These are phyloP conservation scores for Zymoseptoria pseudotritici DNA, from an alignment of 2,329 filamentous ascomycete genomes.

Conservation along the genomic window DNA sequence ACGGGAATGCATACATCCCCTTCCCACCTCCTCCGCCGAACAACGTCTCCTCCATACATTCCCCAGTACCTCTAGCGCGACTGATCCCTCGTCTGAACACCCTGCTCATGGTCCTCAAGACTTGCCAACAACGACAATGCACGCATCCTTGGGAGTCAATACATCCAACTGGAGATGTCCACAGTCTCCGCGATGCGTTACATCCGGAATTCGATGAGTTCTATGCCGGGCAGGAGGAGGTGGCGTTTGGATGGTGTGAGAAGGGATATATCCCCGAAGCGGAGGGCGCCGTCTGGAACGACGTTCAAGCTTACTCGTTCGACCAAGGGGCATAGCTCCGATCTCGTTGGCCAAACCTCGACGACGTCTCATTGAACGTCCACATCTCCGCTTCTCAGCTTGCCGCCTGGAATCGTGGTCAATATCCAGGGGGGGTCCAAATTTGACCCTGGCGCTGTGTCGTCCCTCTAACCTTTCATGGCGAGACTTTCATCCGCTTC, in stretches of 20 bases:
- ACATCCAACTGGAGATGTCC: constrained; percentile 8
- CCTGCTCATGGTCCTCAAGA: constrained; percentile 16
- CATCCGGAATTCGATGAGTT: constrained; percentile 7
- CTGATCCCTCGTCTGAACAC: constrained; percentile 12
- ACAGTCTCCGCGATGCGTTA: constrained; percentile 8
- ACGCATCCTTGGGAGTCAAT: constrained; percentile 14
- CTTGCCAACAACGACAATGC: constrained; percentile 9
- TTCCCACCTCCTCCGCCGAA: neutral
- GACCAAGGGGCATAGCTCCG: neutral
- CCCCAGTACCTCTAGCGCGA: neutral
- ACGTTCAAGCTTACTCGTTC: constrained; percentile 4
- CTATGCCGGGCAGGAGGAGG: constrained; percentile 10
- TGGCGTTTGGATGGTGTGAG: constrained; percentile 16
- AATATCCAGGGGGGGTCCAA: neutral
- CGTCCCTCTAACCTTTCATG: neutral
- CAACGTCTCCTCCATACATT: neutral
- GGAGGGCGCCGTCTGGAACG: constrained; percentile 8
- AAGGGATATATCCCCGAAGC: constrained; percentile 17
- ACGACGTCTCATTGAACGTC: neutral
- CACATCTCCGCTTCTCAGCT: neutral
- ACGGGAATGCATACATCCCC: neutral
- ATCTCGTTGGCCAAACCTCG: too few relatives aligned
- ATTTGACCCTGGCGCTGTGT: neutral
- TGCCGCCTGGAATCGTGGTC: too few relatives aligned
- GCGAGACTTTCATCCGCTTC: neutral